Evolutionary conservation across 495 filamentous ascomycete species (phyloP).

Genomic region (Tuber aestivum): DNA sequence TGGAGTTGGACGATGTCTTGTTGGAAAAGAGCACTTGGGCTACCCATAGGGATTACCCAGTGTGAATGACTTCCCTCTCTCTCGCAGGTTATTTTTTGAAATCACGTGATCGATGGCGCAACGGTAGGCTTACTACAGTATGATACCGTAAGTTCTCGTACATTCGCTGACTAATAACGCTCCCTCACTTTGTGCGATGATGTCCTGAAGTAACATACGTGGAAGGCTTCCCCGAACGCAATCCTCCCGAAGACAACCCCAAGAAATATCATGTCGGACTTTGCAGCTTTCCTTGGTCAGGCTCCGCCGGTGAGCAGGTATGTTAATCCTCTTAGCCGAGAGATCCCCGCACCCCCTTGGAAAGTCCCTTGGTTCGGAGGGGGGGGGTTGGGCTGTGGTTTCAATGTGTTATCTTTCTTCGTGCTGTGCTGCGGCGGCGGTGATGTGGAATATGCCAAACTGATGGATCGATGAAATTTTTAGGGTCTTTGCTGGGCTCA

Average conservation of each 20-base stretch:
- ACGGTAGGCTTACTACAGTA: neutral
- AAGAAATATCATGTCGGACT: constrained; percentile 36
- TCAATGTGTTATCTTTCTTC: neutral
- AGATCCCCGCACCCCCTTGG: neutral
- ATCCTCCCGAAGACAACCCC: constrained; percentile 11
- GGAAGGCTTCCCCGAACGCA: constrained; percentile 18
- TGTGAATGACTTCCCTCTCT: neutral
- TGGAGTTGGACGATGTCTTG: too few species aligned
- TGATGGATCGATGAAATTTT: neutral
- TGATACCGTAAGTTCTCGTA: too few species aligned
- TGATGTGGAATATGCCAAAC: neutral
- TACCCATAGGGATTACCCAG: neutral
- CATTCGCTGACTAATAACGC: constrained; percentile 27
- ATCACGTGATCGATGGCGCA: neutral
- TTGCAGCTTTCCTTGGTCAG: constrained; percentile 34
- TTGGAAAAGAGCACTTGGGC: too few species aligned
- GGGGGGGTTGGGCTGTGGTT: neutral
- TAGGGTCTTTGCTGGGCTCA: constrained; percentile 37
- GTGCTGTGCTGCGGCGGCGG: neutral
- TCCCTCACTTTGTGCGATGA: constrained; percentile 19
- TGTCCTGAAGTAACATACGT: constrained; percentile 17
- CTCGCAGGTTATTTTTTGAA: neutral
- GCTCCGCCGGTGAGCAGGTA: constrained; percentile 41
- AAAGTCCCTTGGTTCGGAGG: neutral
- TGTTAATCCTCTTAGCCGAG: neutral